Base-by-base conservation (phyloP, 306 rosid species). In the Arachis stenosperma region DNA sequence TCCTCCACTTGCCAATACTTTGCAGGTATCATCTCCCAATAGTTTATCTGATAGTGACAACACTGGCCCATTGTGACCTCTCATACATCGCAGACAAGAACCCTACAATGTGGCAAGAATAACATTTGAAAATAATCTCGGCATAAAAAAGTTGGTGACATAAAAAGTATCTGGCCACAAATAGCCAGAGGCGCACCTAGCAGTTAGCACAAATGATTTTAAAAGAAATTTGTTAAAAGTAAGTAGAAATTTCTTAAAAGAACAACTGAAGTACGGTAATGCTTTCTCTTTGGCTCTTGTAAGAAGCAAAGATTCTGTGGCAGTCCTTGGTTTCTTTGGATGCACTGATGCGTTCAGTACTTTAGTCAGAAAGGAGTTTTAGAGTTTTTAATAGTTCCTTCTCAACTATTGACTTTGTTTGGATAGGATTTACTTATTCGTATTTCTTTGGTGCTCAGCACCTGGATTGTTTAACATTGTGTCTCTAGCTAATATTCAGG, bases 1-100 rank as follows among this genome's bases (percentile, higher is more conserved):
- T 71, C 97, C 98, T 78, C 98, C 98, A 77, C 98, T 92, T 59
- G 97, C 98, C 88, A 92, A 82, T 54, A 92, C 67, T 81, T 86
- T 88, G 79, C 86, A 78, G 61, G 64, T 53, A 77, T 67, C 93
- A 29, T 88, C 88, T 60, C 93, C 98, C 77, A 90, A 79, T 79
- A 92, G 72, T 81, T 90, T 84, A 83, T 92, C 86, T 41, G 97
- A 88, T 2, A 90, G 78, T 12, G 89, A 74, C 71, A 90, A 79
- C 71, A 92, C 96, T 76, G 98, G 85, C 54, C 96, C 96, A 80
- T 36, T 82, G 85, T 92, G 98, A 81, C 96, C 98, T 83, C 88
- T 88, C 75, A 90, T 85, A 84, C 89, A 81, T 71, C 88, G 70
- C 55, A 76, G 75, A 75, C 85, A 78, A 46, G 88, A 64, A 78